Base-by-base conservation (phyloP, 2,329 filamentous ascomycete genomes). In the Aspergillus phoenicis region DNA sequence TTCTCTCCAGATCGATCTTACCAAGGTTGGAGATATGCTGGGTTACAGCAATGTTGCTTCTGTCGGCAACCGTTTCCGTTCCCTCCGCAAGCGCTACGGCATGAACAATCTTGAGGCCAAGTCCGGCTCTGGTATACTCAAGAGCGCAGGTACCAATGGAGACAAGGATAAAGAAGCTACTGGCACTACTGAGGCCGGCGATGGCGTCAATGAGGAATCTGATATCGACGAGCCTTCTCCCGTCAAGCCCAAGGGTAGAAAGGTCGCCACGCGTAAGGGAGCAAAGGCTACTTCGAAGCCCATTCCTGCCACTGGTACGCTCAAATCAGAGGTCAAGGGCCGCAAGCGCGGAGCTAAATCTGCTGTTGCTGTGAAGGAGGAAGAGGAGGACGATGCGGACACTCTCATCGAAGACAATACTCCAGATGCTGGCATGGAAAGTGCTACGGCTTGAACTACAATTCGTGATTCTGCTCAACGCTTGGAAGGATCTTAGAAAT, bases 1-100 rank as follows among this genome's bases (percentile, higher is more conserved):
- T 30, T 33, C 8, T 15, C 0, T 17, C 3, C 47, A 74, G 73
- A 65, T 75, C 17, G 71, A 74, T 33, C 61, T 73, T 22, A 38
- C 33, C 15, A 64, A 63, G 1, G 70, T 74, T 11, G 71, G 68
- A 7, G 48, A 59, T 8, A 63, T 64, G 0, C 38, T 76, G 7
- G 64, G 63, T 1, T 75, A 75, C 57, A 67, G 57, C 55, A 75
- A 75, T 54, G 59, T 65, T 11, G 60, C 52, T 6, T 74, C 70
- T 0, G 69, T 68, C 6, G 67, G 62, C 1, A 76, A 75, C 53
- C 67, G 73, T 11, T 68, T 71, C 30, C 61, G 69, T 20, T 24
- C 52, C 1, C 30, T 76, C 8, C 65, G 67, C 20, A 73, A 72
- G 52, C 66, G 66, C 15, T 69, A 70, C 47, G 63, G 64, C 5